Conservation (phyloP, 805 yeast genomes). For the Lachancea sp. region DNA sequence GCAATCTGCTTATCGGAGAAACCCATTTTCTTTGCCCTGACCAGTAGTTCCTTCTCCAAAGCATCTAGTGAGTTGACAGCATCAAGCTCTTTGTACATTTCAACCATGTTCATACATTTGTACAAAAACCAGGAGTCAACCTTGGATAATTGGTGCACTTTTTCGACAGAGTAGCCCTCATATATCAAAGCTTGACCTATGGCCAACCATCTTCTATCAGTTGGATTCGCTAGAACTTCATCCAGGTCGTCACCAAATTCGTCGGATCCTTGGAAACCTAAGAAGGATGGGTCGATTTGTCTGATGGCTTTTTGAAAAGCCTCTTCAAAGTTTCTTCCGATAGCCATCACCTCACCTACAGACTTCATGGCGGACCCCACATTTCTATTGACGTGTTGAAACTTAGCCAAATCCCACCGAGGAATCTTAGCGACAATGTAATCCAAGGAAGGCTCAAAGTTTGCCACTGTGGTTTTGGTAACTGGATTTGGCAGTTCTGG, state of each 20-base stretch:
- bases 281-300: conserved; percentile 84
- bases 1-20: conserved; percentile 95
- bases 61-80: conserved; percentile 49
- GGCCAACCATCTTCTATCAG: conserved; percentile 96
- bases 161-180: conserved; percentile 85
- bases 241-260: conserved; percentile 70
- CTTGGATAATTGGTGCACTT: conserved; percentile 84
- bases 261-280: conserved; percentile 86
- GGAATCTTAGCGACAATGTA: conserved; percentile 97
- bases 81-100: conserved; percentile 78
- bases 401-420: conserved; percentile 95
- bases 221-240: conserved; percentile 71
- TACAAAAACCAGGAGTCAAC: conserved; percentile 94
- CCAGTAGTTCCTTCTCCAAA: conserved; percentile 61
- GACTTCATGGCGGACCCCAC: conserved; percentile 97
- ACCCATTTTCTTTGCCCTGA: conserved; percentile 85
- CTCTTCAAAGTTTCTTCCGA: conserved; percentile 96
- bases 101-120: conserved; percentile 89
- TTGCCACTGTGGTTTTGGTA: conserved; percentile 91
- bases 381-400: conserved; percentile 89
- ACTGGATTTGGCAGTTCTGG: conserved; percentile 96
- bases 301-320: conserved; percentile 96
- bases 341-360: conserved; percentile 99
- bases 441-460: conserved; percentile 95
- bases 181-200: conserved; percentile 95